Evolutionary conservation across 352 stramenopile genomes (phyloP).

Genomic region (Pythium rishiriense): DNA sequence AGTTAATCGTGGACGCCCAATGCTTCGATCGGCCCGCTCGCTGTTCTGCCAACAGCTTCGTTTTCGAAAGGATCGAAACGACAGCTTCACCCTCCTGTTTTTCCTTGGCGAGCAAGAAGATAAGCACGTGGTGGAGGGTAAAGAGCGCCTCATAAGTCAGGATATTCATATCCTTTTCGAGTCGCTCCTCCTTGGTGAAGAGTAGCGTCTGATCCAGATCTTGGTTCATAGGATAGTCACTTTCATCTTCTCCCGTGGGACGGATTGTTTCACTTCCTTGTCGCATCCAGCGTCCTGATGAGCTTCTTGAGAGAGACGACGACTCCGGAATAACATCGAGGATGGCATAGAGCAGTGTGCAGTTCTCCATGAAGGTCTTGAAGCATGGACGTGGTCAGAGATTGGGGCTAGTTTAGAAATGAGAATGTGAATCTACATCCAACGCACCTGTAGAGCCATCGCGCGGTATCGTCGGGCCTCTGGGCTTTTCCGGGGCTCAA

Average conservation of each 20-base stretch:
- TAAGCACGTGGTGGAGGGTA: slow-evolving; percentile 60
- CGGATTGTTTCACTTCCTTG: slow-evolving; percentile 13
- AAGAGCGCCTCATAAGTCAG: slow-evolving; percentile 69
- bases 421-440: background rate
- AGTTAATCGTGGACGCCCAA: slow-evolving; percentile 21
- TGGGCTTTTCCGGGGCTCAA: slow-evolving; percentile 36
- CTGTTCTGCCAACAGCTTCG: slow-evolving; percentile 1
- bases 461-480: slow-evolving; percentile 40
- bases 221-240: slow-evolving; percentile 10
- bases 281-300: slow-evolving; percentile 50
- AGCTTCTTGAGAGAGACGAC: slow-evolving; percentile 38
- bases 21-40: slow-evolving; percentile 9
- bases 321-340: slow-evolving; percentile 55
- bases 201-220: slow-evolving; percentile 23
- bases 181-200: slow-evolving; percentile 56
- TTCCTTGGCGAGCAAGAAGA: slow-evolving; percentile 42
- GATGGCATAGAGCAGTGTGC: slow-evolving; percentile 45
- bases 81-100: slow-evolving; percentile 17
- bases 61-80: background rate
- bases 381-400: background rate
- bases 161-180: slow-evolving; percentile 70
- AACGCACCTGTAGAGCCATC: slow-evolving; percentile 46
- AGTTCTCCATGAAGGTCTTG: slow-evolving; percentile 52
- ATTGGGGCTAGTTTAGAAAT: background rate
- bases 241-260: slow-evolving; percentile 5